Conservation (phyloP, 2,329 filamentous ascomycete genomes). For the Ascochyta pisi region DNA sequence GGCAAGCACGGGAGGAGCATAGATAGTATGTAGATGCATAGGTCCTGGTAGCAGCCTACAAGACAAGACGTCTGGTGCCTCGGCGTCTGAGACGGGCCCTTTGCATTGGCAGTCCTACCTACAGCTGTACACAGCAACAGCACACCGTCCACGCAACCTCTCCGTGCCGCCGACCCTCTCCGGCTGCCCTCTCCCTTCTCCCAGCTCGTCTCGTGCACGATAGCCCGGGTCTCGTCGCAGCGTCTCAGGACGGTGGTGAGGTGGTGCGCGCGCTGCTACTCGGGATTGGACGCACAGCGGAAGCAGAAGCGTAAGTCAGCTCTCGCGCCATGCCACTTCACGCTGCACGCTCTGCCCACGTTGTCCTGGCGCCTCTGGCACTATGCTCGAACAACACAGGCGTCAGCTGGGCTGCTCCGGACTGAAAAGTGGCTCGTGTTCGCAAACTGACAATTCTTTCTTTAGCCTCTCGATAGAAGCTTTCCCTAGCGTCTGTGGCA, state of each 20-base stretch:
- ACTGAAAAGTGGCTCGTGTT: conserved; percentile 26
- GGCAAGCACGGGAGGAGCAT: conserved; percentile 28
- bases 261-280: conserved; percentile 18
- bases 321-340: conserved; percentile 22
- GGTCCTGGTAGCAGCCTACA: too few species aligned
- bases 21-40: too few species aligned
- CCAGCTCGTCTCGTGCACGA: conserved; percentile 1
- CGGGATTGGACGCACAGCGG: conserved; percentile 21
- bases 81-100: conserved; percentile 2
- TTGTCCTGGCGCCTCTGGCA: conserved; percentile 19
- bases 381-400: conserved; percentile 31
- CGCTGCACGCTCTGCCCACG: conserved; percentile 26
- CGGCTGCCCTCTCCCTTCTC: background rate
- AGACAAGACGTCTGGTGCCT: conserved; percentile 13
- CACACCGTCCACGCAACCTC: background rate
- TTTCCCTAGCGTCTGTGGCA: conserved; percentile 29
- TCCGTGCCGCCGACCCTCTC: conserved; percentile 7
- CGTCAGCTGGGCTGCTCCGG: conserved; percentile 23
- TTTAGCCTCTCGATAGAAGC: conserved; percentile 30
- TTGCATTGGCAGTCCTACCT: conserved; percentile 11
- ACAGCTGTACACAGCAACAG: background rate
- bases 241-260: conserved; percentile 1
- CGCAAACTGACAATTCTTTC: conserved; percentile 32
- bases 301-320: conserved; percentile 30
- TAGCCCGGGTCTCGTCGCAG: too few species aligned